These are phyloP conservation scores for Ustulina deusta DNA, from an alignment of 2,329 filamentous ascomycete species.

Conservation along the genomic window DNA sequence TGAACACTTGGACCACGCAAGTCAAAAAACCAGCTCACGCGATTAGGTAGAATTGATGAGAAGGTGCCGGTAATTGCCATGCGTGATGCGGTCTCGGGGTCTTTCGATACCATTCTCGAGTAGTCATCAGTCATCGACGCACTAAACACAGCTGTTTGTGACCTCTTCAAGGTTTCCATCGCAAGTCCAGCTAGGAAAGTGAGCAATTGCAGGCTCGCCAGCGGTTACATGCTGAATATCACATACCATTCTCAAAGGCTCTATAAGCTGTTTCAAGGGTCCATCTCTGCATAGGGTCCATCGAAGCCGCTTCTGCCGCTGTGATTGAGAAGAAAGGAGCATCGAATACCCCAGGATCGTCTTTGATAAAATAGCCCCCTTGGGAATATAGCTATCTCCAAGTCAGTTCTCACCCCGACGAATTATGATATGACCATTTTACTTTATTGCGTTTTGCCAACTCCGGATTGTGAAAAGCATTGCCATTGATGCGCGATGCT, in stretches of 20 bases:
- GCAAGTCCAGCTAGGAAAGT: constrained; percentile 51
- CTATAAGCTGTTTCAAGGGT: constrained; percentile 52
- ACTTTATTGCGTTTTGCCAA: constrained; percentile 32
- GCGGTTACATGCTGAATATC: not conserved
- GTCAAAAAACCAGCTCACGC: constrained; percentile 58
- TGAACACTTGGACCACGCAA: constrained; percentile 53
- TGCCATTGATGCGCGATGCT: constrained; percentile 47
- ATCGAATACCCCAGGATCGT: constrained; percentile 54
- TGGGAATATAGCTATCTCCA: constrained; percentile 39
- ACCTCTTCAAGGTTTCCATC: constrained; percentile 47
- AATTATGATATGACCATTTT: not conserved
- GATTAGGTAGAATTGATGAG: constrained; percentile 54
- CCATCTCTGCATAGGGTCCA: constrained; percentile 56
- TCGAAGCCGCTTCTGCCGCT: constrained; percentile 51
- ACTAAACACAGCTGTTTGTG: constrained; percentile 53
- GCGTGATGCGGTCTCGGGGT: constrained; percentile 51
- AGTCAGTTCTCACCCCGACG: constrained; percentile 26
- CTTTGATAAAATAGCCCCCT: constrained; percentile 51
- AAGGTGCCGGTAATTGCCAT: constrained; percentile 52
- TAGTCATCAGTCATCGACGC: constrained; percentile 56
- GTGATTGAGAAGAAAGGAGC: constrained; percentile 57
- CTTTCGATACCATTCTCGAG: constrained; percentile 48
- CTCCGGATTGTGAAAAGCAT: constrained; percentile 43
- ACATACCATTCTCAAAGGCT: constrained; percentile 54
- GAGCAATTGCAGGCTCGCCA: constrained; percentile 14